phyloP scores from a whole-genome alignment of 495 filamentous ascomycete species.

The Penicillium diatomitis region DNA sequence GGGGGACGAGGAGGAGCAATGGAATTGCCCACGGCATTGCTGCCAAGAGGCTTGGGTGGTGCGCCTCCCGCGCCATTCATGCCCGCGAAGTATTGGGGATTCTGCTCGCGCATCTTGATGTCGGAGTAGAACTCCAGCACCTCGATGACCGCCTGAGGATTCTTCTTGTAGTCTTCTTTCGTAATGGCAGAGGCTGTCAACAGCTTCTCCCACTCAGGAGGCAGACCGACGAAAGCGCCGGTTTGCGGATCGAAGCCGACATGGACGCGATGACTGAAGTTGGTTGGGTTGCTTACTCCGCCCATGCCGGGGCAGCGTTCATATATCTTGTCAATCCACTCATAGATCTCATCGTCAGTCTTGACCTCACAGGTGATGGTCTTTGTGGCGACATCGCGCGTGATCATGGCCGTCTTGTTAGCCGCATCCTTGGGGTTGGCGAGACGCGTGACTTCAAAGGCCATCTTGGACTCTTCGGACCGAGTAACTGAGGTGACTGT shows the following conservation, averaged over 20 bases:
- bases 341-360: conserved; percentile 89
- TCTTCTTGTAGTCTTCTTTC: conserved; percentile 94
- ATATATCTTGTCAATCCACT: conserved; percentile 97
- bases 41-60: conserved; percentile 33
- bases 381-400: conserved; percentile 67
- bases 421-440: conserved; percentile 53
- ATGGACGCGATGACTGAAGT: conserved; percentile 92
- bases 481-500: conserved; percentile 79
- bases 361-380: conserved; percentile 84
- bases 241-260: conserved; percentile 93
- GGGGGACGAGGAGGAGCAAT: conserved; percentile 72
- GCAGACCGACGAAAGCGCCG: conserved; percentile 86
- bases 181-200: conserved; percentile 93
- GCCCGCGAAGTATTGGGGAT: conserved; percentile 67
- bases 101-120: conserved; percentile 76
- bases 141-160: conserved; percentile 96
- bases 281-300: conserved; percentile 94
- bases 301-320: conserved; percentile 94
- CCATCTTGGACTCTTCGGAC: conserved; percentile 76
- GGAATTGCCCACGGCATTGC: conserved; percentile 46
- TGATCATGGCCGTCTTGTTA: conserved; percentile 48
- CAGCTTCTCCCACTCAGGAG: conserved; percentile 92
- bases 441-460: conserved; percentile 80
- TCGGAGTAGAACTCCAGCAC: conserved; percentile 97
- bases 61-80: conserved; percentile 45